Evolutionary conservation across 148 eudicot genomes (phyloP).

Genomic region (Chenopodium formosanum): DNA sequence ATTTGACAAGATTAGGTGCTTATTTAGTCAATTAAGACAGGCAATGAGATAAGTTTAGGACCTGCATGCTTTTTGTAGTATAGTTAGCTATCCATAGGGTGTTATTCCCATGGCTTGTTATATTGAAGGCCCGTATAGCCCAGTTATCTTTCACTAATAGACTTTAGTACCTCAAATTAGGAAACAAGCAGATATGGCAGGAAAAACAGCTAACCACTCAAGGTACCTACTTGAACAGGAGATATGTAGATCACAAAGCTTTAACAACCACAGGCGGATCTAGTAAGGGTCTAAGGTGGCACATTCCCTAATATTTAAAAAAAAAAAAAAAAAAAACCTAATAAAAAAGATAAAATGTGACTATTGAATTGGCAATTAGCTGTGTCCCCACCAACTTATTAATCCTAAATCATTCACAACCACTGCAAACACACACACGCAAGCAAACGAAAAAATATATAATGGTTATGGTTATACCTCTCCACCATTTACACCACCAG

Average conservation of each 20-base stretch:
- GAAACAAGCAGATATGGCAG: not conserved
- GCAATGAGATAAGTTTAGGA: not conserved
- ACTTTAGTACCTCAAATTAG: not conserved
- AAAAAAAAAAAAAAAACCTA: too few relatives aligned
- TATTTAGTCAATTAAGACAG: not conserved
- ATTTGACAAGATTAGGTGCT: not conserved
- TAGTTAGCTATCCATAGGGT: not conserved
- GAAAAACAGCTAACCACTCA: not conserved
- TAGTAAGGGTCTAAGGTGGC: too few relatives aligned
- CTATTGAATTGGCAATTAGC: too few relatives aligned
- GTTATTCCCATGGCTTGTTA: not conserved
- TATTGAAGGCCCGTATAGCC: not conserved
- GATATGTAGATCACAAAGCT: not conserved
- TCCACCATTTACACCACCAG: constrained; percentile 90
- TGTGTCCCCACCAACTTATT: too few relatives aligned
- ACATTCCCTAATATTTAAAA: too few relatives aligned
- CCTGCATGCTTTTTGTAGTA: not conserved
- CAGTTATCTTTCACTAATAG: not conserved
- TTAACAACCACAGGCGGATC: not conserved
- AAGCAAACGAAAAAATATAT: not conserved
- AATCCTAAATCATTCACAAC: not conserved
- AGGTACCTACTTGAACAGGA: not conserved
- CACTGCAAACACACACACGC: not conserved
- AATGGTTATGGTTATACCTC: constrained; percentile 50
- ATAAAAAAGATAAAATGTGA: too few relatives aligned